Evolutionary conservation across 164 flowering plant genomes (phyloP), one percentile per base, ranked within the genome.

Genomic region (Chimonanthus salicifolius): DNA sequence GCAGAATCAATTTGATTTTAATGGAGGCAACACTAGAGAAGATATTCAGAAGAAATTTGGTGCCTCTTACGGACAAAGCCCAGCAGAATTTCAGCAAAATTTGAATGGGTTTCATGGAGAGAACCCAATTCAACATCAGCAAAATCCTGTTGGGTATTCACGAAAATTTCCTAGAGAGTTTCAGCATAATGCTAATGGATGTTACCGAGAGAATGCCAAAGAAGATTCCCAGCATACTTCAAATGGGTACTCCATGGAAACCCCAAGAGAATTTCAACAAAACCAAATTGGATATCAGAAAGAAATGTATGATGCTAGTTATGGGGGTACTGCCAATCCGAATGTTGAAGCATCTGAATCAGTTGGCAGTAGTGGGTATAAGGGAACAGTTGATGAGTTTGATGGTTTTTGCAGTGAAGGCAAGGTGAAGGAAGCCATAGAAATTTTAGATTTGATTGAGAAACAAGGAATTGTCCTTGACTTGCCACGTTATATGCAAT

Each of bases 341-440:
- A 67, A 67, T 45, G 79, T 43, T 7, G 82, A 72, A 62, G 65
- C 72, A 3, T 69, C 49, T 75, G 85, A 76, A 47, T 50, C 74
- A 48, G 82, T 76, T 21, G 86, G 76, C 49, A 66, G 70, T 18
- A 73, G 13, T 50, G 62, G 51, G 58, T 68, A 60, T 67, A 75
- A 51, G 49, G 87, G 86, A 47, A 83, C 87, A 4, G 5, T 88
- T 9, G 90, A 88, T 70, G 87, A 87, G 79, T 70, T 93, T 71
- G 93, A 90, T 78, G 77, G n/a, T 44, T 83, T 83, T 4, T 83
- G 83, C 70, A 79, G 84, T 72, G 85, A 87, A 33, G 85, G 89
- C 33, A 88, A 88, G 69, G 69, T 88, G 67, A 82, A 89, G 79
- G 89, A 88, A 80, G 94, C 91, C 44, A 79, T 93, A 45, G 85